These are phyloP conservation scores for Borovskyia barvae DNA, from an alignment of 208 protist species.

Conservation along the genomic window DNA sequence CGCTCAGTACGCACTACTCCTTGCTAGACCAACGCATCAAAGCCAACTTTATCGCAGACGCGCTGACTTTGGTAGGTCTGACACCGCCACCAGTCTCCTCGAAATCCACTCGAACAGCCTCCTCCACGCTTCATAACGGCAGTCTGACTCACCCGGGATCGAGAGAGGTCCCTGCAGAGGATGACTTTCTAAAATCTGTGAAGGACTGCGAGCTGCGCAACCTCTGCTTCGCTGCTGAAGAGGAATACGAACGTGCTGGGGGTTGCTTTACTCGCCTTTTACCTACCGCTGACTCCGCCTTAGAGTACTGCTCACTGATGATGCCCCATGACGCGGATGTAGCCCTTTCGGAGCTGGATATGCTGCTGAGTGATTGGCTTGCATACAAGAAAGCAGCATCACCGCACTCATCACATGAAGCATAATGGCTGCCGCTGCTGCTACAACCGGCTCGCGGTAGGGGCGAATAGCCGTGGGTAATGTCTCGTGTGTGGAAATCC, in stretches of 20 bases:
- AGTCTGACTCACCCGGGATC: neutral
- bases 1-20: constrained; percentile 80
- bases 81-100: constrained; percentile 20
- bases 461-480: no score
- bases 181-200: constrained; percentile 32
- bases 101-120: neutral
- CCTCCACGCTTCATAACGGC: neutral
- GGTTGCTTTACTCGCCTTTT: constrained; percentile 42
- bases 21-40: constrained; percentile 83
- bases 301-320: constrained; percentile 30
- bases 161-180: constrained; percentile 4
- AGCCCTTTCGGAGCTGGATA: constrained; percentile 20
- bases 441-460: no score
- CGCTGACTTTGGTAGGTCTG: constrained; percentile 80
- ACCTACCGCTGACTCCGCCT: constrained; percentile 40
- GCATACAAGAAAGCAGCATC: neutral
- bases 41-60: constrained; percentile 72
- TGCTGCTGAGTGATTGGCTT: constrained; percentile 43
- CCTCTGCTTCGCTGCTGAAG: constrained; percentile 50
- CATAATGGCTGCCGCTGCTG: no score
- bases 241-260: constrained; percentile 38
- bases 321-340: neutral
- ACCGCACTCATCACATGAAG: neutral
- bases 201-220: constrained; percentile 17
- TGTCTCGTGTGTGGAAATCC: no score